Percentiles rank a stretch among this genome's conserved stretches.
Conservation (phyloP, 2,329 filamentous ascomycete species). For the Coleophoma eucalyptorum region DNA sequence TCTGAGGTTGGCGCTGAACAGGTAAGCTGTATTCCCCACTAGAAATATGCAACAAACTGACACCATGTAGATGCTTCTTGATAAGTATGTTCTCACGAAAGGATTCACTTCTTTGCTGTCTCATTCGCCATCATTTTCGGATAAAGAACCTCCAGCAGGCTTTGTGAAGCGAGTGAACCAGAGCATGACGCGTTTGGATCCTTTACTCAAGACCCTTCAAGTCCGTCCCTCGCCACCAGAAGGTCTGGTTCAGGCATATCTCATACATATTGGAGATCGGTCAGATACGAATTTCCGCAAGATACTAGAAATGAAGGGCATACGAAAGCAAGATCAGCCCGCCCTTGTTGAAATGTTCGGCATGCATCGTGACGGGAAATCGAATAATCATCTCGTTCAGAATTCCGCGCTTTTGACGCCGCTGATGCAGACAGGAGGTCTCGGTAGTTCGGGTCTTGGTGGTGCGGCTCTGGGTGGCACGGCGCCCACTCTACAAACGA, state of each 20-base stretch:
- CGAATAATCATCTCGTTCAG: slow-evolving; percentile 64
- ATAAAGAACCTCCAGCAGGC: slow-evolving; percentile 37
- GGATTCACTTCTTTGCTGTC: slow-evolving; percentile 69
- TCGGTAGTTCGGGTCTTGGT: slow-evolving; percentile 38
- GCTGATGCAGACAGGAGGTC: slow-evolving; percentile 47
- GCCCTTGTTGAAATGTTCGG: slow-evolving; percentile 82
- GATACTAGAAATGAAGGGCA: slow-evolving; percentile 91
- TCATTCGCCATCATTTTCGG: slow-evolving; percentile 33
- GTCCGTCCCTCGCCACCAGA: slow-evolving; percentile 88
- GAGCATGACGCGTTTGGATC: slow-evolving; percentile 83
- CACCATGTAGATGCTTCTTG: slow-evolving; percentile 75
- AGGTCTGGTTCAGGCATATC: slow-evolving; percentile 92
- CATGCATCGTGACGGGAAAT: slow-evolving; percentile 72
- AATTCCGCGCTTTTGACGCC: slow-evolving; percentile 69
- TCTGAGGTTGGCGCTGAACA: slow-evolving; percentile 93
- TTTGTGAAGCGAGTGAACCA: slow-evolving; percentile 85
- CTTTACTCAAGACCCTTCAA: slow-evolving; percentile 92
- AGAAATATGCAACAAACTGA: slow-evolving; percentile 16
- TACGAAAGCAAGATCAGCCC: slow-evolving; percentile 77
- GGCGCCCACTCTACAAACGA: slow-evolving; percentile 37
- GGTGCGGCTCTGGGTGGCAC: slow-evolving; percentile 35
- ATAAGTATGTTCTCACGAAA: slow-evolving; percentile 87
- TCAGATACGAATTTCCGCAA: slow-evolving; percentile 95
- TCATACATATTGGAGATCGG: slow-evolving; percentile 93
- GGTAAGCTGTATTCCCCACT: slow-evolving; percentile 37